A percentile compares a stretch with the other conserved stretches of the same genome.
phyloP scores from a whole-genome alignment of 768 basidiomycete species.

The Coprinopsis sp. region DNA sequence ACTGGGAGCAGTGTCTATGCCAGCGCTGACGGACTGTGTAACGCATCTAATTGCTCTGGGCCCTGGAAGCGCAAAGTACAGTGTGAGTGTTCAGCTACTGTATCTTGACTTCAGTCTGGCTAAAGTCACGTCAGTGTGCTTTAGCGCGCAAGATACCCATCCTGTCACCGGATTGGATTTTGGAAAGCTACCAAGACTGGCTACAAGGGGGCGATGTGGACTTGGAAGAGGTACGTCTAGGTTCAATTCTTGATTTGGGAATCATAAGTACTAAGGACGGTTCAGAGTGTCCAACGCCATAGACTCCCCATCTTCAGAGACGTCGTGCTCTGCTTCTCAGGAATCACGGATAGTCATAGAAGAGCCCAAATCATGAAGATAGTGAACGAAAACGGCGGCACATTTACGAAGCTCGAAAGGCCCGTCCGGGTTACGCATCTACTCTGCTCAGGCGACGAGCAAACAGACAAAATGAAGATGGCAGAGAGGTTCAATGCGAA shows the following conservation, averaged over 20 bases:
- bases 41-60: constrained; percentile 82
- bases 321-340: constrained; percentile 69
- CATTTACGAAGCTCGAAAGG: constrained; percentile 72
- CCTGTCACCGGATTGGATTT: constrained; percentile 73
- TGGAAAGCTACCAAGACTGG: constrained; percentile 69
- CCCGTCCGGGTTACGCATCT: constrained; percentile 83
- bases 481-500: constrained; percentile 68
- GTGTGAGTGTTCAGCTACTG: constrained; percentile 34
- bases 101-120: constrained; percentile 6
- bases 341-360: constrained; percentile 56
- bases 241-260: background rate
- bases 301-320: constrained; percentile 71
- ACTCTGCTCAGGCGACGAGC: constrained; percentile 62
- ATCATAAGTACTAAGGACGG: background rate
- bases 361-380: constrained; percentile 62
- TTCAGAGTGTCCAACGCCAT: constrained; percentile 54
- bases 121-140: constrained; percentile 58
- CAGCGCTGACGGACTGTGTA: constrained; percentile 78
- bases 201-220: constrained; percentile 77
- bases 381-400: constrained; percentile 57
- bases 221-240: constrained; percentile 48
- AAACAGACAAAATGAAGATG: constrained; percentile 75
- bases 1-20: constrained; percentile 68
- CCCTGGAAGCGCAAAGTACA: constrained; percentile 85
- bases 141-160: constrained; percentile 78